Percentiles rank a stretch among this genome's conserved stretches.
Evolutionary conservation across 306 rosid species (phyloP).

Genomic region (Mucuna pruriens): DNA sequence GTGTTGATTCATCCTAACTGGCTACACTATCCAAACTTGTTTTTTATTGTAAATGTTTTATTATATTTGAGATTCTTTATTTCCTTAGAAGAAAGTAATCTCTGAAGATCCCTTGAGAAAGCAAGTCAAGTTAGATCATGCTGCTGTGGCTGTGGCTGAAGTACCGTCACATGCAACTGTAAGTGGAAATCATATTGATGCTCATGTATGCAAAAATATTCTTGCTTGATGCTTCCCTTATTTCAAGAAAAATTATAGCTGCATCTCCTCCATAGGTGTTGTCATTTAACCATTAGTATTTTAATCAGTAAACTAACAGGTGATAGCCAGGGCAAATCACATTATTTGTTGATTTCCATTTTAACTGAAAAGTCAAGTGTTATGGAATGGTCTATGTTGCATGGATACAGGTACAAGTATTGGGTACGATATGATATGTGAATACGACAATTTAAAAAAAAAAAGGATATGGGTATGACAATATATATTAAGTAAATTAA

Average conservation of each 20-base stretch:
- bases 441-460: background rate
- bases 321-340: conserved; percentile 16
- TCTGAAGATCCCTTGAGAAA: conserved; percentile 52
- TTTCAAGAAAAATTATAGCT: conserved; percentile 14
- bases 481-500: background rate
- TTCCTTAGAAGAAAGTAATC: conserved; percentile 45
- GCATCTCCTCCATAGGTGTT: conserved; percentile 25
- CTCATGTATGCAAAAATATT: conserved; percentile 21
- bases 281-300: conserved; percentile 9
- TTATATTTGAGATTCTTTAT: conserved; percentile 27
- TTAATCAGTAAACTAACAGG: conserved; percentile 24
- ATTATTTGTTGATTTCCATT: conserved; percentile 3
- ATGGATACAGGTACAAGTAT: background rate
- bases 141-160: conserved; percentile 36
- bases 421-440: background rate
- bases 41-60: background rate
- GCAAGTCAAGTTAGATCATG: conserved; percentile 55
- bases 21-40: conserved; percentile 2
- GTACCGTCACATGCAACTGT: conserved; percentile 46
- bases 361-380: conserved; percentile 5
- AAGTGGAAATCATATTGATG: conserved; percentile 45
- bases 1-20: conserved; percentile 32
- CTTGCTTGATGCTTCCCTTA: conserved; percentile 2
- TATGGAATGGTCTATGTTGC: background rate
- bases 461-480: background rate